A percentile compares a stretch with the other conserved stretches of the same genome.
Conservation (phyloP, 2,329 filamentous ascomycete genomes). For the Aspergillus sp. region DNA sequence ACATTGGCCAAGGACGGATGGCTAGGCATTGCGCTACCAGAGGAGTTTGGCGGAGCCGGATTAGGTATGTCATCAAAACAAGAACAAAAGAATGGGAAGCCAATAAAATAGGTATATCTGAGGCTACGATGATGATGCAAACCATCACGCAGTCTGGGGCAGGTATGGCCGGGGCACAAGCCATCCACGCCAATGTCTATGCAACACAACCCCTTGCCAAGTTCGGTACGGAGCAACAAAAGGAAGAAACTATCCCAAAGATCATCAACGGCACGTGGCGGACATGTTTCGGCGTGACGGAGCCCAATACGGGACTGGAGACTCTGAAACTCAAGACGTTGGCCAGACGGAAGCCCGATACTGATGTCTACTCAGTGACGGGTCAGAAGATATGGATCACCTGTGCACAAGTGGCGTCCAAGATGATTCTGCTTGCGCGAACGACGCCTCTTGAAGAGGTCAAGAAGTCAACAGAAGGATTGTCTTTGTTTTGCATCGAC, state of each 20-base stretch:
- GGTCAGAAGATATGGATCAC: slow-evolving; percentile 91
- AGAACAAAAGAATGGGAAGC: too few relatives aligned
- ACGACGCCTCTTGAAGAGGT: slow-evolving; percentile 64
- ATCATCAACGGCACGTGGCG: slow-evolving; percentile 66
- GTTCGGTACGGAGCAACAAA: slow-evolving; percentile 62
- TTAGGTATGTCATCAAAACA: slow-evolving; percentile 41
- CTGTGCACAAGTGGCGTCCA: slow-evolving; percentile 70
- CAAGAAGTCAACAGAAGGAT: slow-evolving; percentile 63
- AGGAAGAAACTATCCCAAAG: slow-evolving; percentile 57
- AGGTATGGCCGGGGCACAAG: slow-evolving; percentile 63
- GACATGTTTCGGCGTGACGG: slow-evolving; percentile 78
- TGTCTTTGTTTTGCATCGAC: slow-evolving; percentile 76
- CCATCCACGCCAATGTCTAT: slow-evolving; percentile 51
- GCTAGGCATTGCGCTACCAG: slow-evolving; percentile 73
- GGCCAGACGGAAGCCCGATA: slow-evolving; percentile 47
- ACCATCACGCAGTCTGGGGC: slow-evolving; percentile 68
- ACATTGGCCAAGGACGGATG: slow-evolving; percentile 69
- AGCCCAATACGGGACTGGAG: slow-evolving; percentile 72
- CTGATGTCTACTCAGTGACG: slow-evolving; percentile 57
- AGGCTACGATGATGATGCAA: slow-evolving; percentile 83
- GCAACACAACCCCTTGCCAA: slow-evolving; percentile 64
- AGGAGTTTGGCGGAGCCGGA: slow-evolving; percentile 65
- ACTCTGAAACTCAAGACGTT: slow-evolving; percentile 63
- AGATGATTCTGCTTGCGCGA: slow-evolving; percentile 76
- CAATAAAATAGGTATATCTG: slow-evolving; percentile 51